Evolutionary conservation across 495 filamentous ascomycete genomes (phyloP).

Genomic region (Talaromyces proteolyticus): DNA sequence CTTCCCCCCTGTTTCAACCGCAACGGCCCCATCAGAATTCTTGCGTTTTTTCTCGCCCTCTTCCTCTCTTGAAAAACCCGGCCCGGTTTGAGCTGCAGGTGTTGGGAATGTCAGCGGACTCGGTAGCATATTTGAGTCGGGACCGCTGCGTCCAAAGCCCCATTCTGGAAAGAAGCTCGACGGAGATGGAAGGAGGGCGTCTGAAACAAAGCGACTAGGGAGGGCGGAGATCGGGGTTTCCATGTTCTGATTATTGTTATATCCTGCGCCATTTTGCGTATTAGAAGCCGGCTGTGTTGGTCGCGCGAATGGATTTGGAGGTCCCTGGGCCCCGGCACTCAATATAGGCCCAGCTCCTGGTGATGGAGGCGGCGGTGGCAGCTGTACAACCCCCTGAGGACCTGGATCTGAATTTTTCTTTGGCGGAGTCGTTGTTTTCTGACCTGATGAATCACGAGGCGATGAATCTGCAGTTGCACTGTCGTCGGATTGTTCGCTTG

Average conservation of each 20-base stretch:
- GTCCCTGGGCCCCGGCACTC: constrained; percentile 87
- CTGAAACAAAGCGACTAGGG: constrained; percentile 82
- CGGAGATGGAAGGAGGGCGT: constrained; percentile 79
- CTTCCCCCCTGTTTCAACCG: constrained; percentile 32
- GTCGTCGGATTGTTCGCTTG: constrained; percentile 81
- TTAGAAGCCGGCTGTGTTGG: constrained; percentile 55
- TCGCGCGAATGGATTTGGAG: constrained; percentile 91
- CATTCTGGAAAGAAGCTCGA: constrained; percentile 91
- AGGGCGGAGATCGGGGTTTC: constrained; percentile 98
- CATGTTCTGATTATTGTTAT: constrained; percentile 65
- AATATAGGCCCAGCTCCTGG: constrained; percentile 63
- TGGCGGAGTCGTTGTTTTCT: constrained; percentile 44
- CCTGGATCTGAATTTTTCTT: constrained; percentile 51
- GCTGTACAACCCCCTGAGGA: constrained; percentile 69
- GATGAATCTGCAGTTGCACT: constrained; percentile 71
- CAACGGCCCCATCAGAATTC: constrained; percentile 39
- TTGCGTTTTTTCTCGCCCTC: constrained; percentile 50
- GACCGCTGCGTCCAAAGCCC: constrained; percentile 60
- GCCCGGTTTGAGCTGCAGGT: constrained; percentile 66
- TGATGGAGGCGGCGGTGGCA: constrained; percentile 73
- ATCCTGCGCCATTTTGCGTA: constrained; percentile 17
- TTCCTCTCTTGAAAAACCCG: constrained; percentile 59
- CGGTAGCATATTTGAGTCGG: constrained; percentile 75
- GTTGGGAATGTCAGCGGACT: constrained; percentile 91
- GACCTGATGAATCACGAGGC: constrained; percentile 63